These are phyloP conservation scores for Mixia osmundae DNA, from an alignment of 1,284 basidiomycete species.

Conservation along the genomic window DNA sequence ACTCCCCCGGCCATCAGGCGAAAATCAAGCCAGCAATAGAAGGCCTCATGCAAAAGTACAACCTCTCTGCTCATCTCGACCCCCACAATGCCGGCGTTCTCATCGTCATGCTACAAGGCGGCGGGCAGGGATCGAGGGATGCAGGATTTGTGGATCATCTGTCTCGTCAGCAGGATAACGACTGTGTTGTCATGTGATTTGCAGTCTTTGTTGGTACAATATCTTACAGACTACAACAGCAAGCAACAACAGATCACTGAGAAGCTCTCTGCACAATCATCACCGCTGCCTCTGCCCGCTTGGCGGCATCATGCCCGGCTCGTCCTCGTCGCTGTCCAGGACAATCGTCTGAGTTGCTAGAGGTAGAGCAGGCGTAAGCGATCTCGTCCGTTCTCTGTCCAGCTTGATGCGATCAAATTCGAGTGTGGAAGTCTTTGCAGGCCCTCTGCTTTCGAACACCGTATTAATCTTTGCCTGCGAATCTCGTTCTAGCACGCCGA, in stretches of 20 bases:
- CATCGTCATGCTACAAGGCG: conserved; percentile 43
- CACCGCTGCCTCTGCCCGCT: too few relatives aligned
- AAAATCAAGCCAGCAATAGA: conserved; percentile 88
- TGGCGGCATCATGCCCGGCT: background rate
- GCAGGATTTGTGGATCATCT: too few relatives aligned
- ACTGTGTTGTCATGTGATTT: too few relatives aligned
- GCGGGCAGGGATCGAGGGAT: too few relatives aligned
- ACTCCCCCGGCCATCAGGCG: conserved; percentile 51
- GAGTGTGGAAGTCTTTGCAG: background rate
- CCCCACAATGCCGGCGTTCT: conserved; percentile 64
- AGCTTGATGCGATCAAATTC: background rate
- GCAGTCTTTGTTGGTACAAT: too few relatives aligned
- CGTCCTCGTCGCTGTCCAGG: too few relatives aligned
- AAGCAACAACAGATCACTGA: too few relatives aligned
- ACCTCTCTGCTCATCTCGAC: conserved; percentile 52
- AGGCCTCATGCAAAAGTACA: conserved; percentile 40
- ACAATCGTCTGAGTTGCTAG: background rate
- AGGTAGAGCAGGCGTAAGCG: background rate
- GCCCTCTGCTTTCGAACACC: background rate
- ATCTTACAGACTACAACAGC: too few relatives aligned
- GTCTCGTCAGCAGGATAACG: too few relatives aligned
- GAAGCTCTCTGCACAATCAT: too few relatives aligned
- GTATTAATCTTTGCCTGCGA: background rate
- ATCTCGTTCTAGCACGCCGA: conserved; percentile 2
- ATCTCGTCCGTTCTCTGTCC: background rate